Conservation (phyloP, 1,284 basidiomycete species). For the Hemileia vastatrix region DNA sequence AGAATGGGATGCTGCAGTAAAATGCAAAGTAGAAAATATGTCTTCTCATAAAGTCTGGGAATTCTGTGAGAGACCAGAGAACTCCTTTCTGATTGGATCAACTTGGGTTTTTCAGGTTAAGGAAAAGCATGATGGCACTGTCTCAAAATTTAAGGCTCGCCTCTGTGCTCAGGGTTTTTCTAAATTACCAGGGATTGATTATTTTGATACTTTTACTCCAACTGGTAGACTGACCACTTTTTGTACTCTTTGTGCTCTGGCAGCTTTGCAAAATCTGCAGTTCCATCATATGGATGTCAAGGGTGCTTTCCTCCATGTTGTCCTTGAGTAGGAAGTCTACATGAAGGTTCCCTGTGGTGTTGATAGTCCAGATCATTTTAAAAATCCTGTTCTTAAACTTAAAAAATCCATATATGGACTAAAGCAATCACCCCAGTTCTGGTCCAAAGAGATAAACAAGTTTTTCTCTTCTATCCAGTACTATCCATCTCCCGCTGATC, state of each 20-base stretch:
- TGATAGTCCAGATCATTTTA: conserved; percentile 3
- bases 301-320: conserved; percentile 22
- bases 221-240: conserved; percentile 46
- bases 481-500: no score
- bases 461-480: conserved; percentile 28
- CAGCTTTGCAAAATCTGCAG: background rate
- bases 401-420: conserved; percentile 22
- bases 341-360: background rate
- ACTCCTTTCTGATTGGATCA: no score
- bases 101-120: no score
- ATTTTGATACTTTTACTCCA: conserved; percentile 48
- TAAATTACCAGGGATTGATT: conserved; percentile 49
- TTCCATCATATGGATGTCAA: conserved; percentile 13
- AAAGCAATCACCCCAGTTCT: conserved; percentile 7
- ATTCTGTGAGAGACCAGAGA: no score
- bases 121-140: no score
- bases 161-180: no score
- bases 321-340: conserved; percentile 3
- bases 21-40: no score
- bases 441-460: background rate
- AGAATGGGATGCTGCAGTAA: no score
- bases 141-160: no score
- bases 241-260: conserved; percentile 28
- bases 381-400: background rate
- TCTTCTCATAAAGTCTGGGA: no score